Conservation (phyloP, 179 eudicot genomes). For the Spergularia azorica region DNA sequence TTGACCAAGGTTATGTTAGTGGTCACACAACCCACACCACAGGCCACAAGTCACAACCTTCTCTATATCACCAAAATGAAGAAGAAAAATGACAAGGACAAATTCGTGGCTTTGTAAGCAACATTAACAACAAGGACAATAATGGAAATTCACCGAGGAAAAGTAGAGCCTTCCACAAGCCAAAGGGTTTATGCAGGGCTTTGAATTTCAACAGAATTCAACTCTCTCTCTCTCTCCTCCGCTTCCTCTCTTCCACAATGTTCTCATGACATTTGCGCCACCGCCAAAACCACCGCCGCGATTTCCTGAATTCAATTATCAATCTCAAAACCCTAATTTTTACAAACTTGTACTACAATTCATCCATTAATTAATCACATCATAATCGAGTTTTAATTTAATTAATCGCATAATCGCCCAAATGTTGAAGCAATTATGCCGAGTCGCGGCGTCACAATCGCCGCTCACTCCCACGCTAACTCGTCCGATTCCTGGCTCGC, state of each 20-base stretch:
- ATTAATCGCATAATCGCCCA: not conserved
- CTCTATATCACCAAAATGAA: no score
- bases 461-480: constrained; percentile 27
- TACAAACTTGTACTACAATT: not conserved
- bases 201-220: constrained; percentile 6
- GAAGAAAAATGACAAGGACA: no score
- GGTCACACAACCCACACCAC: no score
- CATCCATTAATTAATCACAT: not conserved
- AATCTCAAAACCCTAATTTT: constrained; percentile 5
- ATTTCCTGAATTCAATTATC: not conserved
- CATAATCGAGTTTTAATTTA: not conserved
- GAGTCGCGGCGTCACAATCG: constrained; percentile 32
- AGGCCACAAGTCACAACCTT: no score
- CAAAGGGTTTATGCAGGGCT: constrained; percentile 49
- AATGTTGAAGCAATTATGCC: constrained; percentile 65
- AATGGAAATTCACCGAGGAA: no score
- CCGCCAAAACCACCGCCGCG: not conserved
- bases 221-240: not conserved
- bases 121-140: no score
- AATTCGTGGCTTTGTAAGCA: no score
- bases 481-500: constrained; percentile 39
- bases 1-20: no score
- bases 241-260: constrained; percentile 5
- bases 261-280: constrained; percentile 10
- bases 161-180: not conserved